Conservation (phyloP, 768 basidiomycete species). For the Suillus paluster region DNA sequence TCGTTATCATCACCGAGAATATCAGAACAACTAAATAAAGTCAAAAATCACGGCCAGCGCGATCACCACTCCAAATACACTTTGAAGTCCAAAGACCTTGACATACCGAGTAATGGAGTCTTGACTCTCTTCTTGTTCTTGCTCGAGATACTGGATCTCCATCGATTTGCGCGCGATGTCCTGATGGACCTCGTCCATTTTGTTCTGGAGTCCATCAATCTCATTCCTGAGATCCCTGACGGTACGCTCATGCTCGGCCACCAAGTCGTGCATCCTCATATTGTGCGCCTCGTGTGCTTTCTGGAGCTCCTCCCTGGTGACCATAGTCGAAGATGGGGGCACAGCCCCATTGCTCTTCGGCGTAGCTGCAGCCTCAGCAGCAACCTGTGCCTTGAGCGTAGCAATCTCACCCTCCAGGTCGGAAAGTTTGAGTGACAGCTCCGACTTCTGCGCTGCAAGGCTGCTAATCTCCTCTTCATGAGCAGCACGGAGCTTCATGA, state of each 20-base stretch:
- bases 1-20: conserved; percentile 7
- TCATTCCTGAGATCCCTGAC: conserved; percentile 58
- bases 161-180: conserved; percentile 72
- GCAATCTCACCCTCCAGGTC: conserved; percentile 81
- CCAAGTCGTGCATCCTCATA: conserved; percentile 74
- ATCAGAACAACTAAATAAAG: conserved; percentile 41
- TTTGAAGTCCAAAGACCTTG: conserved; percentile 60
- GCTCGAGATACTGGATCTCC: conserved; percentile 82
- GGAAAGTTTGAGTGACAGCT: conserved; percentile 62
- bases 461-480: conserved; percentile 65
- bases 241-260: conserved; percentile 66
- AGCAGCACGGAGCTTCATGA: conserved; percentile 57
- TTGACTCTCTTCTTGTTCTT: conserved; percentile 76
- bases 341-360: conserved; percentile 61
- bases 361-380: conserved; percentile 45
- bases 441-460: conserved; percentile 63
- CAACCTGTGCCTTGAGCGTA: conserved; percentile 59
- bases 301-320: conserved; percentile 79
- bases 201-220: conserved; percentile 54
- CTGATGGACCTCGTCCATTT: conserved; percentile 57
- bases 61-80: conserved; percentile 54
- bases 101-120: conserved; percentile 83
- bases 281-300: conserved; percentile 85
- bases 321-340: conserved; percentile 42
- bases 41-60: conserved; percentile 61